Percentiles rank a stretch among this genome's conserved stretches.
Evolutionary conservation across 225 moss, liverwort and hornwort species (phyloP).

Genomic region (Pseudisothecium myosuroides): DNA sequence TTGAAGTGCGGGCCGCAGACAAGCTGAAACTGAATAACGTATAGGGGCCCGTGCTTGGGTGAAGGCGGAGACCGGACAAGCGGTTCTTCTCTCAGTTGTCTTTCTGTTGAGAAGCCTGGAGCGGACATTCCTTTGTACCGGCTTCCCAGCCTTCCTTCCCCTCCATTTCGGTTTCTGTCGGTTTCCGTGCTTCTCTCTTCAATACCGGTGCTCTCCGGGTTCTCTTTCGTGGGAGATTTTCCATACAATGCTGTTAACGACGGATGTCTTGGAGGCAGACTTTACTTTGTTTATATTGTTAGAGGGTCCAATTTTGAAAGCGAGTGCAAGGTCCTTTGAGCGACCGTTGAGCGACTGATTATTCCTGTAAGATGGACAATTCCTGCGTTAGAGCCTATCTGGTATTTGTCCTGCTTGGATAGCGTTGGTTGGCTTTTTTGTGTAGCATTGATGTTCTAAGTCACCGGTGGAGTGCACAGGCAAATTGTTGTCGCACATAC

Average conservation of each 20-base stretch:
- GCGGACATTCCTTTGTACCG: neutral
- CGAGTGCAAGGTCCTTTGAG: neutral
- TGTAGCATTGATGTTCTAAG: neutral
- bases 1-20: neutral
- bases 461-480: neutral
- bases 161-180: neutral
- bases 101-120: neutral
- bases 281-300: neutral
- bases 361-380: neutral
- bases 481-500: neutral
- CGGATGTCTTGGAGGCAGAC: neutral
- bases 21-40: neutral
- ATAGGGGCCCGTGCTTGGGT: neutral
- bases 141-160: conserved; percentile 1
- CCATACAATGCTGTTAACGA: neutral
- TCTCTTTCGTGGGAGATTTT: neutral
- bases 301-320: neutral
- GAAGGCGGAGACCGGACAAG: neutral
- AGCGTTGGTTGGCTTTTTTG: neutral
- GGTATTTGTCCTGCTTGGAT: neutral
- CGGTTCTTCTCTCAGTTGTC: neutral
- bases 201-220: neutral
- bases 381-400: neutral
- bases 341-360: neutral
- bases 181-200: neutral